These are phyloP conservation scores for Penicillium sp. DNA, from an alignment of 2,329 filamentous ascomycete genomes.

Conservation along the genomic window DNA sequence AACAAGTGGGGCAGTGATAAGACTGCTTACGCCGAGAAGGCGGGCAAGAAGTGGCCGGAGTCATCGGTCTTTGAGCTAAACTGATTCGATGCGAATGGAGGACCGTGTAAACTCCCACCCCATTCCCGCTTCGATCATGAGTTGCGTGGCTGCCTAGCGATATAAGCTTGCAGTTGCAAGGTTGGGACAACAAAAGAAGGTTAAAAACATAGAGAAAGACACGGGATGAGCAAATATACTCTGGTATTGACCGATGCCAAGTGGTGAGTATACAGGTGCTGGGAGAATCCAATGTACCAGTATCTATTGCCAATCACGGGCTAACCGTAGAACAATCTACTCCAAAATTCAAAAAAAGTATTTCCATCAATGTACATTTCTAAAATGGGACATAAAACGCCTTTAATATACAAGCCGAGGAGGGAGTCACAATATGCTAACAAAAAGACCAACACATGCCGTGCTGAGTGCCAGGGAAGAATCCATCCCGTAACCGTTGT, in stretches of 20 bases:
- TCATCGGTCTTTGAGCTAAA: slow-evolving; percentile 35
- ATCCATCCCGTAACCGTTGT: slow-evolving; percentile 21
- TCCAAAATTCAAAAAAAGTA: not conserved
- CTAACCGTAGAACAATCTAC: slow-evolving; percentile 3
- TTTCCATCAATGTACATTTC: slow-evolving; percentile 9
- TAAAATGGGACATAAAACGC: slow-evolving; percentile 14
- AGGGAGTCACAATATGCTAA: slow-evolving; percentile 22
- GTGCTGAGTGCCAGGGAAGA: slow-evolving; percentile 10
- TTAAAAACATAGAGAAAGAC: slow-evolving; percentile 6
- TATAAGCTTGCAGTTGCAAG: not conserved
- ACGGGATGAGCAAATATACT: not conserved
- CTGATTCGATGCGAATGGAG: slow-evolving; percentile 10
- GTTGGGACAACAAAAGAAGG: not conserved
- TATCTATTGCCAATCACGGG: slow-evolving; percentile 4
- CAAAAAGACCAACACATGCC: slow-evolving; percentile 13
- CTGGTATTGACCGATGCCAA: slow-evolving; percentile 1
- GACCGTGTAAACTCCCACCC: not conserved
- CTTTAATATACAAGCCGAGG: slow-evolving; percentile 23
- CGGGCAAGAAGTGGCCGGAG: slow-evolving; percentile 40
- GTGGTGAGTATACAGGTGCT: slow-evolving; percentile 2
- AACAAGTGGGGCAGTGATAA: slow-evolving; percentile 52
- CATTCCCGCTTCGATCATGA: not conserved
- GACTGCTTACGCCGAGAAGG: slow-evolving; percentile 47
- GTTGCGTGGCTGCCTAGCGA: not conserved
- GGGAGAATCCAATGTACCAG: slow-evolving; percentile 4